Base-by-base conservation (phyloP, 495 filamentous ascomycete species). In the Diplogelasinospora grovesii region DNA sequence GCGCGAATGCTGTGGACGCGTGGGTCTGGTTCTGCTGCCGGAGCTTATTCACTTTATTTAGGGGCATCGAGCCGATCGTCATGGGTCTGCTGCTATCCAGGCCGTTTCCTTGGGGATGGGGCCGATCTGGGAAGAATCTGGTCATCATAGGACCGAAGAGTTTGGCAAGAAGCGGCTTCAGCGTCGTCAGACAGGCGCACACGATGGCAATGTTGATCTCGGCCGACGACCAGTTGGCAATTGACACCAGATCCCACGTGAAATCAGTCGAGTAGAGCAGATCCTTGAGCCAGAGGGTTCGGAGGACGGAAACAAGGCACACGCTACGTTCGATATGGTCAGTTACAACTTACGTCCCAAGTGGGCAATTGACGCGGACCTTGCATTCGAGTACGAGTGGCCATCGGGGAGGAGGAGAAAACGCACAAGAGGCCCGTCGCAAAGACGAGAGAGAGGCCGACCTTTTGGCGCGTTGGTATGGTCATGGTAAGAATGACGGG, bases 151-250 rank as follows among this genome's bases (percentile, higher is more conserved):
- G 27, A 3, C 27, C 11, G 27, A 10, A n/a, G 27, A 14, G 4
- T n/a, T 48, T 47, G 0, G n/a, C 52, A 9, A 59, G 23, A 8
- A 59, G 34, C 8, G 57, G 57, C 13, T 50, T 50, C 2, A 61
- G 27, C 1, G 51, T 56, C 2, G 53, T 50, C 14, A 59, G 43
- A 33, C 59, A 61, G 3, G 61, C 53, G 14, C 54, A 53, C 14
- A 57, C 37, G 26, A 63, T 54, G 21, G 53, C 52, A 4, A 56
- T 33, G 48, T 60, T 56, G 32, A 45, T 30, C 49, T 63, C 60
- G 28, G 57, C 36, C 19, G 49, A 49, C 10, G 50, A 54, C 57
- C 58, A 61, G 25, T 53, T 43, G 8, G 50, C 29, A 19, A 56
- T 37, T n/a, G 27, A 15, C 0, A 37, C 33, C 34, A 39, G 20